Percentiles rank a stretch among this genome's conserved stretches.
These are phyloP conservation scores for Sherardia arvensis DNA, from an alignment of 257 asterid genomes.

Conservation along the genomic window DNA sequence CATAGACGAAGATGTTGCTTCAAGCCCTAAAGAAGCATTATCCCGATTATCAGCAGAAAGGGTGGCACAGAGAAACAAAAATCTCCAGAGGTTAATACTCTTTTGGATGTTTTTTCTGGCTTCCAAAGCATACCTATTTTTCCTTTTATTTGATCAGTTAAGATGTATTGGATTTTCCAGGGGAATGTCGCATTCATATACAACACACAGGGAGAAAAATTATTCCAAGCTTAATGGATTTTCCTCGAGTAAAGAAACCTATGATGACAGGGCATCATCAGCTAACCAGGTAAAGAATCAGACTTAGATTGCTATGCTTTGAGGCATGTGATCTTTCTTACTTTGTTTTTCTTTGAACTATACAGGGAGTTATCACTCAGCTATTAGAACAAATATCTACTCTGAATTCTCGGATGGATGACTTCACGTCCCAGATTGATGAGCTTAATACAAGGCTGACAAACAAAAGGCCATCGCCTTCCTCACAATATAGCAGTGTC, in stretches of 20 bases:
- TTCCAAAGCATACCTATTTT: neutral
- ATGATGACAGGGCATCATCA: constrained; percentile 41
- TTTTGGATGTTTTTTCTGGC: neutral
- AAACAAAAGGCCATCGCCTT: constrained; percentile 41
- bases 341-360: neutral
- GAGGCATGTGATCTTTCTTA: neutral
- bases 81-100: constrained; percentile 41
- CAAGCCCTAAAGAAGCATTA: constrained; percentile 85
- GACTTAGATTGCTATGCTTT: neutral
- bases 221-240: constrained; percentile 29
- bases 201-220: constrained; percentile 55
- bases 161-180: constrained; percentile 24
- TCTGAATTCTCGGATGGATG: constrained; percentile 81
- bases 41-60: constrained; percentile 66
- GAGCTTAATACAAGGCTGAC: constrained; percentile 65
- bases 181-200: constrained; percentile 81
- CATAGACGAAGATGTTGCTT: constrained; percentile 71
- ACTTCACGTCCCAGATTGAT: constrained; percentile 65
- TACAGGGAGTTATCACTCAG: constrained; percentile 57
- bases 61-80: constrained; percentile 49
- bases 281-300: constrained; percentile 41
- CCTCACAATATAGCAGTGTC: constrained; percentile 34
- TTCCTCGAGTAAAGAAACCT: constrained; percentile 22
- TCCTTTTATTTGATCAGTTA: neutral
- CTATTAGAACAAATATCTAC: constrained; percentile 86